Base-by-base conservation (phyloP, 228 moss, liverwort and hornwort species). In the Sphagnum fallax region DNA sequence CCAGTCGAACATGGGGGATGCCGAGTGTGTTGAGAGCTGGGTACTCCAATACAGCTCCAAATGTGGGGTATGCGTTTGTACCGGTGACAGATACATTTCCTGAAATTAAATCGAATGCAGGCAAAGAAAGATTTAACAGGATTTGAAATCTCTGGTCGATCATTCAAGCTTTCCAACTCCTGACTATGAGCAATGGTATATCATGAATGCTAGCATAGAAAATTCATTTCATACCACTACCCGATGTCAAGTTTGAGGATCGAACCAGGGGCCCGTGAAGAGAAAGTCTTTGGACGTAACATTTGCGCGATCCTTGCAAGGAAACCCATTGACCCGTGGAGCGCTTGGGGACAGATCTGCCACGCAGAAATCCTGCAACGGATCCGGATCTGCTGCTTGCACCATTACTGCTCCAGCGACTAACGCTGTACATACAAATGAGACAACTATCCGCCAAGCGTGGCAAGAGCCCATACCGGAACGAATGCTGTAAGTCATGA, bases 1-100 rank as follows among this genome's bases (percentile, higher is more conserved):
- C 76, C n/a, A 67, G 4, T 5, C 66, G 61, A 13, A 10, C 59
- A n/a, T 48, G 32, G 5, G 13, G 47, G 6, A 76, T 59, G 0
- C 66, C 48, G n/a, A 70, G 66, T 2, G 72, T 62, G 72, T 72
- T 72, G n/a, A 76, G 57, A 4, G 61, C 76, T 4, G 76, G 72
- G 61, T 57, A 76, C 5, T 71, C 62, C 5, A 52, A 2, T 10
- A 48, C 48, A 2, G 13, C 48, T 4, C 72, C 72, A n/a, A 62
- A 67, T 0, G 11, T 9, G 0, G 6, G 48, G 48, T 6, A 50
- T 4, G 67, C 48, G 60, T 67, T 52, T 16, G 32, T 32, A 32
- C 32, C 32, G 32, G 32, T 32, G 32, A 32, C 32, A 32, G 32
- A 32, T 0, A 32, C 32, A 3, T 32, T 32, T 3, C 32, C 32